Conservation (phyloP, 495 filamentous ascomycete genomes). For the Poronia punctata region DNA sequence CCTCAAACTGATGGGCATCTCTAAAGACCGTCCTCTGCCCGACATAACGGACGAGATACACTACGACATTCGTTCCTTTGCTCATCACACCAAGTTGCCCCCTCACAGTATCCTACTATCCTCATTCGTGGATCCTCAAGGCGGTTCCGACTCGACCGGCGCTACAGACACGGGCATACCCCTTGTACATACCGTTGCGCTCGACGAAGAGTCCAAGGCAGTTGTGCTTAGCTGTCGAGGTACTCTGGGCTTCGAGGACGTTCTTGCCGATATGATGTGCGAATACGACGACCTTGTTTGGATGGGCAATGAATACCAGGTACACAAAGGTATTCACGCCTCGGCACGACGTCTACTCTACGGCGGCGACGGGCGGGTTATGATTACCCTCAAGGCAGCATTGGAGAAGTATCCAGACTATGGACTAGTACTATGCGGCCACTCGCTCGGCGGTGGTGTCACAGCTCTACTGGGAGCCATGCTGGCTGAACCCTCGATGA, state of each 20-base stretch:
- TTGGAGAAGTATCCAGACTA: slow-evolving; percentile 66
- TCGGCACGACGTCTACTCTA: slow-evolving; percentile 64
- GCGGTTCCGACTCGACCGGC: slow-evolving; percentile 64
- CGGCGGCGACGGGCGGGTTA: slow-evolving; percentile 56
- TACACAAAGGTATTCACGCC: slow-evolving; percentile 79
- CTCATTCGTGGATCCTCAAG: slow-evolving; percentile 68
- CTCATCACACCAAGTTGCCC: slow-evolving; percentile 61
- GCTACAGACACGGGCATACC: slow-evolving; percentile 68
- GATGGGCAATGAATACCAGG: slow-evolving; percentile 60
- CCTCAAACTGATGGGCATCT: slow-evolving; percentile 61
- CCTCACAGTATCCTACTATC: slow-evolving; percentile 64
- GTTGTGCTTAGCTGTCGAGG: slow-evolving; percentile 71
- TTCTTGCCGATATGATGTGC: slow-evolving; percentile 75
- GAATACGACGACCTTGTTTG: slow-evolving; percentile 68
- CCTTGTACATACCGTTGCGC: slow-evolving; percentile 68
- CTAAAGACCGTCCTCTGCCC: slow-evolving; percentile 38
- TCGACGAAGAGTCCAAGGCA: slow-evolving; percentile 72
- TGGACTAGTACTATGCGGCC: slow-evolving; percentile 68
- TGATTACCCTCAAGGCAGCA: slow-evolving; percentile 62
- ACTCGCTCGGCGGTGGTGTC: slow-evolving; percentile 71
- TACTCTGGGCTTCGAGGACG: slow-evolving; percentile 73
- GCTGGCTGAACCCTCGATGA: slow-evolving; percentile 54
- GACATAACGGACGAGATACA: slow-evolving; percentile 47
- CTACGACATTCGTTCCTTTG: slow-evolving; percentile 64
- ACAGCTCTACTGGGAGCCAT: slow-evolving; percentile 68